Base-by-base conservation (phyloP, 352 stramenopile genomes). In the Pythium coloratum region DNA sequence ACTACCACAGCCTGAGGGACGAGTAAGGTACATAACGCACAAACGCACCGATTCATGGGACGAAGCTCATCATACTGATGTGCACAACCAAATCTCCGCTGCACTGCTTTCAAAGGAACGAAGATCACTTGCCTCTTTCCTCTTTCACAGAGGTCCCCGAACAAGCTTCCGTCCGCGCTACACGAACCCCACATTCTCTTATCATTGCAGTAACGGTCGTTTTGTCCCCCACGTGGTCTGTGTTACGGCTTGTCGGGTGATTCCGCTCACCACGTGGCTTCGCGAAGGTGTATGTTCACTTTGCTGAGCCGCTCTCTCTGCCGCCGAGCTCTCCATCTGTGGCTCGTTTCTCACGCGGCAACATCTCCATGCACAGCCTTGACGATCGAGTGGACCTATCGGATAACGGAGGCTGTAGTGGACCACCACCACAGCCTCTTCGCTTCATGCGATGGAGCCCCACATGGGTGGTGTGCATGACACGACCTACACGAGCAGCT, bases 271-370 rank as follows among this genome's bases (percentile, higher is more conserved):
- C 61, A 67, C 61, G 59, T 67, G 61, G 51, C 51, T 67, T 57
- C 40, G 40, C 6, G 34, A 13, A 32, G 28, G 53, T 24, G 53
- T 67, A 67, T 57, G 53, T 67, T 62, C 61, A 67, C 61, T 67
- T 60, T 67, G 51, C 51, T 58, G 38, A 51, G 50, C 18, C 38
- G 38, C 40, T 14, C 55, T 64, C 42, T 63, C 14, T 40, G 28
- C 59, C 36, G 36, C 12, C 36, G 16, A 12, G 16, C 16, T 12
- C 16, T 44, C 36, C 36, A 44, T 7, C 36, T 44, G 42, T 49
- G n/a, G 26, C 38, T 18, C 36, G 26, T 49, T 55, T 61, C 38
- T 55, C 58, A 38, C 55, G 46, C 49, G 7, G 16, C 28, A 24
- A 26, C 14, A 50, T 12, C n/a, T 28, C n/a, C 44, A 26, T 12